Evolutionary conservation across 371 early-diverging fungal genomes (phyloP).

Genomic region (Rhizopus stolonifer): DNA sequence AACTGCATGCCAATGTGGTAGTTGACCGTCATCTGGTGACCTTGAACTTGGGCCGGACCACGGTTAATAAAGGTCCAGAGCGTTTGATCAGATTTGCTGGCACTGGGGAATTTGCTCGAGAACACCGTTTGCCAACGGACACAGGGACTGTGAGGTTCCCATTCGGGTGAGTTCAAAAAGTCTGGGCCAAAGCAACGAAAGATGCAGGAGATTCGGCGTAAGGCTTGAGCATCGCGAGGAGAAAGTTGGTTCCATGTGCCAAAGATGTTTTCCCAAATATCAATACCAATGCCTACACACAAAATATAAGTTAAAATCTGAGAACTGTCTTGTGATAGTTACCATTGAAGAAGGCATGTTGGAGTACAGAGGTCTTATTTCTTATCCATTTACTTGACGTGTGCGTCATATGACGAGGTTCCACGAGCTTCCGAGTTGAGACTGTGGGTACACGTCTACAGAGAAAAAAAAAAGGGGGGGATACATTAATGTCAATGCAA

Average conservation of each 20-base stretch:
- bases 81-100: constrained; percentile 6
- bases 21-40: constrained; percentile 32
- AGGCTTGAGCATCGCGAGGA: constrained; percentile 31
- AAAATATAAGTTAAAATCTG: neutral
- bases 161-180: constrained; percentile 25
- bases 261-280: constrained; percentile 35
- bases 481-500: neutral
- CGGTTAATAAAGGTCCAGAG: constrained; percentile 31
- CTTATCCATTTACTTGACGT: constrained; percentile 26
- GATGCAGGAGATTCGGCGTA: constrained; percentile 23
- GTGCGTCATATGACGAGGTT: constrained; percentile 28
- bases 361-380: constrained; percentile 29
- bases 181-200: constrained; percentile 29
- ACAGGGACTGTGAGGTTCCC: constrained; percentile 34
- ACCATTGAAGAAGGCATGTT: constrained; percentile 34
- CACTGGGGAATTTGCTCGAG: constrained; percentile 20
- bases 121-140: constrained; percentile 27
- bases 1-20: constrained; percentile 34
- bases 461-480: no score
- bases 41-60: constrained; percentile 19
- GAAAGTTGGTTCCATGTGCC: constrained; percentile 28
- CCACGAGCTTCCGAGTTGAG: constrained; percentile 20
- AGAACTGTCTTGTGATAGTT: neutral
- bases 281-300: constrained; percentile 24
- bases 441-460: constrained; percentile 27